Base-by-base conservation (phyloP, 345 rosid genomes). In the Eucalyptus polybractea region DNA sequence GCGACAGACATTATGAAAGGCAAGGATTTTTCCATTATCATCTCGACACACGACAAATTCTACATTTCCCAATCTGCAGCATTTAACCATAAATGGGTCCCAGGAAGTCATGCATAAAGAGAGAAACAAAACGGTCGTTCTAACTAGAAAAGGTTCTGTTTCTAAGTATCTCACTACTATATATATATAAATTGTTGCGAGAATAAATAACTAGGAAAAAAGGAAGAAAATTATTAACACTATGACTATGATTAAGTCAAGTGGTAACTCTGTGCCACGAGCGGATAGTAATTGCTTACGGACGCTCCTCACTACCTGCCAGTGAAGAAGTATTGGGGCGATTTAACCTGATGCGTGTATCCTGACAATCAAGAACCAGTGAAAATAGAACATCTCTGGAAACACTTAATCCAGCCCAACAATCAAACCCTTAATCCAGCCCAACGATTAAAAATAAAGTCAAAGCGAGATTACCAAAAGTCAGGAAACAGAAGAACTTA, bases 1-100 rank as follows among this genome's bases (percentile, higher is more conserved):
- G 87, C 99, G 95, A 88, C 99, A 96, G 31, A 96, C 99, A 90
- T 97, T 97, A 86, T 97, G 98, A 91, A 96, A 96, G 87, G 97
- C 99, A 86, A 13, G 92, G 86, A 96, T 50, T 91, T 93, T 92
- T 15, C 98, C 98, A 62, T 90, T 85, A 33, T 92, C 98, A 91
- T 96, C 97, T 86, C 96, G 91, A 86, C 99, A 97, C 76, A 96
- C 97, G 83, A 96, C 90, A 91, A 89, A 97, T 80, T 97, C 97
- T 40, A 96, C 94, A 76, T 94, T 90, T 88, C 98, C 99, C 88
- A 97, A 88, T 93, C 99, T 96, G 94, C 90, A 45, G 49, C 40
- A 89, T 45, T 87, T 54, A 47, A 89, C 40, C 10, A 72, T 81
- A 87, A 87, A 85, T 91, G 86, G 87, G 76, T 65, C 53, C 37